Base-by-base conservation (phyloP, 2,329 filamentous ascomycete species). In the Aspergillus floridensis region DNA sequence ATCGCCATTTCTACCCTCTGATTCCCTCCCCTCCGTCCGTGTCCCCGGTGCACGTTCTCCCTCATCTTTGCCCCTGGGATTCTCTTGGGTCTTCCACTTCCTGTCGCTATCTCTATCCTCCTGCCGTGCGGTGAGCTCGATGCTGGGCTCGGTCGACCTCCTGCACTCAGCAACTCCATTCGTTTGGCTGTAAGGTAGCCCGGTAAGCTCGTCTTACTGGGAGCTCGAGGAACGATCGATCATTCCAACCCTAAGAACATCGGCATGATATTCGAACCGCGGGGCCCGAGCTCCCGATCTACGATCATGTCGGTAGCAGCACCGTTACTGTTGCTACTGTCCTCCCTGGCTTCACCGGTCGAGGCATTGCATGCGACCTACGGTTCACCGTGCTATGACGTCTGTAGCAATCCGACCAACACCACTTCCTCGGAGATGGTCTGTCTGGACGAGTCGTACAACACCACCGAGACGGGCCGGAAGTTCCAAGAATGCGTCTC, bases 341-440 rank as follows among this genome's bases (percentile, higher is more conserved):
- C 61, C 57, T 66, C 60, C 55, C 55, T 70, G 55, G 54, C 66
- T 49, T 64, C 68, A 10, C 59, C 57, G 32, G 70, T 63, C 48
- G 50, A 64, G 19, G 70, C 68, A 14, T 57, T 78, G 51, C 68
- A 66, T 53, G 73, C 73, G 7, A 70, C 75, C 2, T 48, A 59
- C 1, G 72, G 75, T n/a, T 77, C 76, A n/a, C 75, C 76, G n/a
- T 79, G 76, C 59, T 64, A 65, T 24, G 63, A 63, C 56, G 56
- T 66, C 19, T 79, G 76, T 61, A 69, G 67, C 35, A 64, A 58
- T 6, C 64, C 69, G 8, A 65, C 68, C 35, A 76, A 76, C 58
- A 79, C 76, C 5, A 78, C 76, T n/a, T 64, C 68, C 3, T 67
- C 70, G 12, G 76, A 79, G 49, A 74, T 80, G 44, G 70, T 74